Percentiles rank a stretch among this genome's conserved stretches.
Evolutionary conservation across 371 early-diverging fungal genomes (phyloP).

Genomic region (Entomophthora muscae): DNA sequence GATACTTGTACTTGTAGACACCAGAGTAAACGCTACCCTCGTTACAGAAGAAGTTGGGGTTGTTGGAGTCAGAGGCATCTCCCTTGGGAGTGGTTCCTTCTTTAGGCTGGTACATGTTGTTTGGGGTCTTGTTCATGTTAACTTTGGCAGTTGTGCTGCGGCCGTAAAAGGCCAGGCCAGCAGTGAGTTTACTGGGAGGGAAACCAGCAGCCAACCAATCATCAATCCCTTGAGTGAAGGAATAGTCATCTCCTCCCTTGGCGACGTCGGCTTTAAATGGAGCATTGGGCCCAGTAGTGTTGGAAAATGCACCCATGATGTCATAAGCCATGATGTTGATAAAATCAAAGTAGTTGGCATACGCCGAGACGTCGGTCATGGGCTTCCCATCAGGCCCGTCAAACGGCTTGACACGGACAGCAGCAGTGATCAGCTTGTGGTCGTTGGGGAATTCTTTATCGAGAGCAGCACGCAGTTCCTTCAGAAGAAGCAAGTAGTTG

Average conservation of each 20-base stretch:
- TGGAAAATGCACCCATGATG: slow-evolving; percentile 33
- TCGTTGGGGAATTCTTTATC: no score
- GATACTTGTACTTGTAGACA: no score
- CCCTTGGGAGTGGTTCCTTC: no score
- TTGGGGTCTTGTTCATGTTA: slow-evolving; percentile 19
- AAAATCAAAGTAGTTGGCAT: slow-evolving; percentile 29
- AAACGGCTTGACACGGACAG: slow-evolving; percentile 47
- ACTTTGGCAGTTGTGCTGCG: slow-evolving; percentile 20
- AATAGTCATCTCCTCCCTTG: slow-evolving; percentile 9
- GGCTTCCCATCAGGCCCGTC: slow-evolving; percentile 27
- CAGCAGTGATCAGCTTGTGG: no score
- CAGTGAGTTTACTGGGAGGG: slow-evolving; percentile 32
- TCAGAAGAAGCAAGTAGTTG: no score
- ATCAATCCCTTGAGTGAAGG: slow-evolving; percentile 17
- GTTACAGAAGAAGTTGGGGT: slow-evolving; percentile 18
- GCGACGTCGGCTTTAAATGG: slow-evolving; percentile 33
- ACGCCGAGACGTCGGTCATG: slow-evolving; percentile 35
- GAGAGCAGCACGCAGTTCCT: no score
- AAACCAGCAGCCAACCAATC: no score
- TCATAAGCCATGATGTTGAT: slow-evolving; percentile 40
- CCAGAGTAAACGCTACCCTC: slow-evolving; percentile 32
- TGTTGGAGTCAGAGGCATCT: no score
- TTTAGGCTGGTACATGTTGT: no score
- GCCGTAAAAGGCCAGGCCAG: slow-evolving; percentile 41
- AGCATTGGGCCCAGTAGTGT: slow-evolving; percentile 39